A percentile compares a stretch with the other conserved stretches of the same genome.
Conservation (phyloP, 176 grass and related monocot species). For the Aegilops sharonensis region DNA sequence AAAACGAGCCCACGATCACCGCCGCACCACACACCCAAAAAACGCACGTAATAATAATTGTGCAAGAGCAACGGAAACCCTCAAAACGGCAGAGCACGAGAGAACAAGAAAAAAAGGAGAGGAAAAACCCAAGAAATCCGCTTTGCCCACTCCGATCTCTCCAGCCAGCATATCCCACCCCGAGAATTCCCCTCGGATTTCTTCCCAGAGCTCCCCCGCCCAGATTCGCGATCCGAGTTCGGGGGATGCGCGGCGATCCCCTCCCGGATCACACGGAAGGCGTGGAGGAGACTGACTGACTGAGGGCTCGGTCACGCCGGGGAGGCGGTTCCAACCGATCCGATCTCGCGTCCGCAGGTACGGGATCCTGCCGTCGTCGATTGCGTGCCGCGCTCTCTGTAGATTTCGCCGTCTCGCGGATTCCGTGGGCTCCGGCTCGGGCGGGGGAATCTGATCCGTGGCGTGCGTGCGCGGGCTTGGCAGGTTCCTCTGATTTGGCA, state of each 20-base stretch:
- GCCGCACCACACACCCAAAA: background rate
- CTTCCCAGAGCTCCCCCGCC: background rate
- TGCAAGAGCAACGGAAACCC: background rate
- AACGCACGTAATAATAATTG: background rate
- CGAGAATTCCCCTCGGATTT: background rate
- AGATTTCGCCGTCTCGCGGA: background rate
- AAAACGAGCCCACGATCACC: background rate
- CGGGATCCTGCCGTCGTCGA: background rate
- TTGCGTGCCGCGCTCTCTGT: background rate
- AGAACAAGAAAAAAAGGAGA: background rate
- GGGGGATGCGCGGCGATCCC: background rate
- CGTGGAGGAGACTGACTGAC: background rate
- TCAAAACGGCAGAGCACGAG: background rate
- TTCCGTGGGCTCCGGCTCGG: background rate
- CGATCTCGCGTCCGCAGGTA: conserved; percentile 31
- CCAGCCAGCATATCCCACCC: background rate
- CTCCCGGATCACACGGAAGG: conserved; percentile 29
- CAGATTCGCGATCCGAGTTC: conserved; percentile 12
- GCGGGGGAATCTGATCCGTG: conserved; percentile 11
- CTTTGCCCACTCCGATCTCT: conserved; percentile 32
- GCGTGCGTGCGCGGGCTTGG: background rate
- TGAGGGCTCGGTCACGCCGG: background rate
- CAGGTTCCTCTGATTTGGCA: conserved; percentile 23
- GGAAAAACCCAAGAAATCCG: conserved; percentile 25
- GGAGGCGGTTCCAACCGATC: conserved; percentile 19